These are phyloP conservation scores for Rehmannia glutinosa DNA, from an alignment of 257 asterid genomes.

Conservation along the genomic window DNA sequence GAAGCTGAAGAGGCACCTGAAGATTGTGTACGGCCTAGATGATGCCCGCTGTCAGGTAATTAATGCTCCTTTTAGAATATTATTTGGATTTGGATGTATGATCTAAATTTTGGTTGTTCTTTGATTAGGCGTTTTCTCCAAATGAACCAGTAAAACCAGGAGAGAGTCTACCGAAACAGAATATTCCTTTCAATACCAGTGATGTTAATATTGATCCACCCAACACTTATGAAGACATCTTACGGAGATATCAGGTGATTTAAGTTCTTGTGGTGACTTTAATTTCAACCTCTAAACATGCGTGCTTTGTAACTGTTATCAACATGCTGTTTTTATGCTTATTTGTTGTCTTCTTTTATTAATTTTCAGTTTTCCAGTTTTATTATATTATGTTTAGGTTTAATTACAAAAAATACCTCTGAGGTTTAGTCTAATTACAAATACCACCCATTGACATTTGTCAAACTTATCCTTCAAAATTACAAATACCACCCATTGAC, in stretches of 20 bases:
- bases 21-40: slow-evolving; percentile 77
- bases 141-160: slow-evolving; percentile 77
- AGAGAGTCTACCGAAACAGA: slow-evolving; percentile 67
- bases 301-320: not conserved
- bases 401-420: not conserved
- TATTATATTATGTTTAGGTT: not conserved
- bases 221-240: slow-evolving; percentile 49
- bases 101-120: slow-evolving; percentile 2
- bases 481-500: not conserved
- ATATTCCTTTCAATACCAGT: slow-evolving; percentile 46
- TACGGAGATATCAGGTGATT: slow-evolving; percentile 82
- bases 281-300: not conserved
- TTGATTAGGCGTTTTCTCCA: slow-evolving; percentile 73
- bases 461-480: not conserved
- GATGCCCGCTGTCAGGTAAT: slow-evolving; percentile 90
- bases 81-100: slow-evolving; percentile 11
- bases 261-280: slow-evolving; percentile 1
- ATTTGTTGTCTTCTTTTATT: not conserved
- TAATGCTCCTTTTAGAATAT: slow-evolving; percentile 13
- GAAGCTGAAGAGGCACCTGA: slow-evolving; percentile 91
- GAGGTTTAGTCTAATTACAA: not conserved
- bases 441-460: too few species aligned
- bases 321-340: not conserved
- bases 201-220: slow-evolving; percentile 74
- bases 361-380: not conserved